Percentiles rank a stretch among this genome's conserved stretches.
Evolutionary conservation across 78 protist genomes (phyloP).

Genomic region (Dictyostelium brefeldianum): DNA sequence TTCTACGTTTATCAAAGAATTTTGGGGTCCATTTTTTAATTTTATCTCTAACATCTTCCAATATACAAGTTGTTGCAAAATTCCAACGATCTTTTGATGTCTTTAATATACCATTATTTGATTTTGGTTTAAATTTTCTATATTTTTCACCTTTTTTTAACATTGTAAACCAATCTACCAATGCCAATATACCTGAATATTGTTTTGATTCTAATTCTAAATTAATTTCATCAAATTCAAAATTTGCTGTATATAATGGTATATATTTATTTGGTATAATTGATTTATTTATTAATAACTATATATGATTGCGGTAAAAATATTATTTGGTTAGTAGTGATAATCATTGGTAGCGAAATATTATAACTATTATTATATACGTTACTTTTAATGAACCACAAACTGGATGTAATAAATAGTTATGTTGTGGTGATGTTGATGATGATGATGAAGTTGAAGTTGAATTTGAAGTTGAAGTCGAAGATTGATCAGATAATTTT

Average conservation of each 20-base stretch:
- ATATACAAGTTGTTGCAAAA: slow-evolving; percentile 30
- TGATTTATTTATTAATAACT: slow-evolving; percentile 64
- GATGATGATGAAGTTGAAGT: not conserved
- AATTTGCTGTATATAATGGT: slow-evolving; percentile 67
- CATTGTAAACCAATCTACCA: slow-evolving; percentile 58
- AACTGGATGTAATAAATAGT: slow-evolving; percentile 69
- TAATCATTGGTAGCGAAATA: too few species aligned
- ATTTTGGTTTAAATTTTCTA: slow-evolving; percentile 33
- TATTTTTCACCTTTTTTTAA: slow-evolving; percentile 73
- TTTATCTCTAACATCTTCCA: slow-evolving; percentile 4
- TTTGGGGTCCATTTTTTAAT: slow-evolving; percentile 4
- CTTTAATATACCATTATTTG: not conserved
- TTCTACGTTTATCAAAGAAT: slow-evolving; percentile 46
- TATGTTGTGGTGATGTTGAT: slow-evolving; percentile 11
- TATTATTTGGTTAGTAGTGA: not conserved
- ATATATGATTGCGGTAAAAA: not conserved
- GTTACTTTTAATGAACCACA: slow-evolving; percentile 69
- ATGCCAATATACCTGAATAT: slow-evolving; percentile 58
- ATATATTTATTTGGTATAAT: slow-evolving; percentile 62
- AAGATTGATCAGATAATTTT: not conserved
- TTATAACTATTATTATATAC: not conserved
- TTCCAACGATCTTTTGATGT: slow-evolving; percentile 34
- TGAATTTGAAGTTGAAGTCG: not conserved
- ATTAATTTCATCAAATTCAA: slow-evolving; percentile 74
- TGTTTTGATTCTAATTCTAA: slow-evolving; percentile 54